Evolutionary conservation across 2,329 filamentous ascomycete genomes (phyloP).

Genomic region (Xylariaceae sp.): DNA sequence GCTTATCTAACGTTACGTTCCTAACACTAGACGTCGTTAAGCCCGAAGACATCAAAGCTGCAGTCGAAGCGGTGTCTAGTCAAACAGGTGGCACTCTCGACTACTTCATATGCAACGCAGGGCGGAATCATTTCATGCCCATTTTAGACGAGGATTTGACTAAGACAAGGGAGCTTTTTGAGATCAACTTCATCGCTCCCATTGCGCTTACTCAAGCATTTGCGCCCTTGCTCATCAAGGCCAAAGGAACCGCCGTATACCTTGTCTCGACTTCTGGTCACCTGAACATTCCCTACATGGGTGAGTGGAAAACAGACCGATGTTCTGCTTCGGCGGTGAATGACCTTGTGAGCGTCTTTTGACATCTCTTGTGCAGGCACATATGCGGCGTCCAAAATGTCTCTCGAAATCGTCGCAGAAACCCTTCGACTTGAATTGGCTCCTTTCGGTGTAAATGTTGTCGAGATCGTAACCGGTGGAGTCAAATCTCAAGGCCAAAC

Average conservation of each 20-base stretch:
- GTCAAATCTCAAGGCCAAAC: slow-evolving; percentile 28
- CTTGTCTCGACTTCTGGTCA: slow-evolving; percentile 26
- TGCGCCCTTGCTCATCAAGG: slow-evolving; percentile 26
- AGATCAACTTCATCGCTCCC: slow-evolving; percentile 31
- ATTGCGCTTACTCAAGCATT: slow-evolving; percentile 30
- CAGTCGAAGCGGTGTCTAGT: slow-evolving; percentile 19
- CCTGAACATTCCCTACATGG: slow-evolving; percentile 27
- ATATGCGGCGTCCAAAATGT: slow-evolving; percentile 30
- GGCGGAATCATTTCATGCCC: slow-evolving; percentile 29
- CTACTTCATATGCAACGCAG: slow-evolving; percentile 27
- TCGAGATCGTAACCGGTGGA: slow-evolving; percentile 26
- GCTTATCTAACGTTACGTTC: slow-evolving; percentile 22
- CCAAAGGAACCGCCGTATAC: slow-evolving; percentile 29
- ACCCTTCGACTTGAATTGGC: slow-evolving; percentile 28
- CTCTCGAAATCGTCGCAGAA: slow-evolving; percentile 26
- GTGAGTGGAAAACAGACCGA: slow-evolving; percentile 6
- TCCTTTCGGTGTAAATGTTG: slow-evolving; percentile 27
- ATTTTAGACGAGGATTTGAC: slow-evolving; percentile 26
- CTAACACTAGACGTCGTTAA: slow-evolving; percentile 27
- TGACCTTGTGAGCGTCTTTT: background rate
- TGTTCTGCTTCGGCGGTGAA: background rate
- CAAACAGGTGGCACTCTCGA: slow-evolving; percentile 24
- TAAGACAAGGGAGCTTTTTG: slow-evolving; percentile 23
- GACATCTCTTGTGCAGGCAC: slow-evolving; percentile 13
- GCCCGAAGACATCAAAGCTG: slow-evolving; percentile 18